Percentiles rank a stretch among this genome's conserved stretches.
These are phyloP conservation scores for Clarireedia monteithiana DNA, from an alignment of 2,329 filamentous ascomycete species.

Conservation along the genomic window DNA sequence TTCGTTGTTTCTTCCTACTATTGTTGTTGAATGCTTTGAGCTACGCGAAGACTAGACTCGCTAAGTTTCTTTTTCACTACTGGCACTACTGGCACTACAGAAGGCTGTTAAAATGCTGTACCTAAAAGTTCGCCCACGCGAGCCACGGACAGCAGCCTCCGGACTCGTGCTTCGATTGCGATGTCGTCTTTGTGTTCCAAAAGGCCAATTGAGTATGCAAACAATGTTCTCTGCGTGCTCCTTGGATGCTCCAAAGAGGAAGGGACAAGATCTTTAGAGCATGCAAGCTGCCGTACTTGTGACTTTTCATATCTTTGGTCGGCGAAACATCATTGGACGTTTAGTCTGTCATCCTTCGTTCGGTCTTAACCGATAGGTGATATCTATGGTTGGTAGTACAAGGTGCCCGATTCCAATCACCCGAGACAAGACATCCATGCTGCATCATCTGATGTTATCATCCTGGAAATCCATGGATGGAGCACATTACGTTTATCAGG, in stretches of 20 bases:
- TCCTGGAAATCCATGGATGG: too few relatives aligned
- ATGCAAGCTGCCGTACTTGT: neutral
- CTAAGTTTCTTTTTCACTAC: neutral
- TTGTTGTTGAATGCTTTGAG: conserved; percentile 1
- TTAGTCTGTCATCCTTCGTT: neutral
- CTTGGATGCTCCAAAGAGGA: neutral
- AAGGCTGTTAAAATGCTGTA: neutral
- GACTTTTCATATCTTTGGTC: neutral
- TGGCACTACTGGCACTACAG: neutral
- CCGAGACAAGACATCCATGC: too few relatives aligned
- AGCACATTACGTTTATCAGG: too few relatives aligned
- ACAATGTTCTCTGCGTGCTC: conserved; percentile 4
- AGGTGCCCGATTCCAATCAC: too few relatives aligned
- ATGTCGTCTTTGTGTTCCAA: neutral
- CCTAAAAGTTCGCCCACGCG: neutral
- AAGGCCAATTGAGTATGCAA: neutral
- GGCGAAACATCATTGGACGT: neutral
- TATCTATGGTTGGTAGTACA: neutral
- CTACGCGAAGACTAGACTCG: conserved; percentile 2
- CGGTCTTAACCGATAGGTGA: neutral
- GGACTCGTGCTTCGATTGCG: neutral
- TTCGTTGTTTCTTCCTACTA: conserved; percentile 2
- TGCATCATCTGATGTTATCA: too few relatives aligned
- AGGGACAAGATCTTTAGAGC: neutral
- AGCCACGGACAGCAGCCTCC: neutral